phyloP scores from a whole-genome alignment of 129 eudicot species.

The Calendula officinalis region DNA sequence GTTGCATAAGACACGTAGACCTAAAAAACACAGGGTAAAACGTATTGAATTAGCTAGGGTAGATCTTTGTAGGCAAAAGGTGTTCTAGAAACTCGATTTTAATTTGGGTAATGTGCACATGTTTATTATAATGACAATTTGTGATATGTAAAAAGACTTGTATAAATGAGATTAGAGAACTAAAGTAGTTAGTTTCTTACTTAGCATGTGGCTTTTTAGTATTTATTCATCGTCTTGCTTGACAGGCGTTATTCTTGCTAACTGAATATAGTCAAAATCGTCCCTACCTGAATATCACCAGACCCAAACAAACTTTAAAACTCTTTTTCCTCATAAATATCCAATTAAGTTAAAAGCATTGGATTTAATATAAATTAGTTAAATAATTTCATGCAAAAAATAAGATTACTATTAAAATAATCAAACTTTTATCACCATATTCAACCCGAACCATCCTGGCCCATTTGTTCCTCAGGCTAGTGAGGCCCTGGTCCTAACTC shows the following conservation, averaged over 20 bases:
- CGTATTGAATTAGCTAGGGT: no score
- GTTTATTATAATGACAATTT: no score
- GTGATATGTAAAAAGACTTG: constrained; percentile 16
- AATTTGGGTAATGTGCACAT: no score
- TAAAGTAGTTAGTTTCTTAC: constrained; percentile 4
- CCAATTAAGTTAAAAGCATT: not conserved
- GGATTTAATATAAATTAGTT: no score
- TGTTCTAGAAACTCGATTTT: no score
- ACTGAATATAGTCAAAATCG: constrained; percentile 87
- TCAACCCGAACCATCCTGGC: no score
- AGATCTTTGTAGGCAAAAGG: not conserved
- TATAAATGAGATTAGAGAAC: constrained; percentile 11
- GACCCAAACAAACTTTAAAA: no score
- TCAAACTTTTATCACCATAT: no score
- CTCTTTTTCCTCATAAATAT: not conserved
- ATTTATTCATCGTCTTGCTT: constrained; percentile 40
- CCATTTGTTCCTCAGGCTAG: no score
- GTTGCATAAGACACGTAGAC: not conserved
- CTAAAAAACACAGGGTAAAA: not conserved
- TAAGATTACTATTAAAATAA: no score
- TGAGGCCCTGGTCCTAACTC: no score
- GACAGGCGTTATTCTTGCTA: constrained; percentile 48
- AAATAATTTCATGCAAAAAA: no score
- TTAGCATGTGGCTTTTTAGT: constrained; percentile 27
- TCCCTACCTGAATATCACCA: constrained; percentile 64